Base-by-base conservation (phyloP, 2,329 filamentous ascomycete species). In the Penicillium hordei region DNA sequence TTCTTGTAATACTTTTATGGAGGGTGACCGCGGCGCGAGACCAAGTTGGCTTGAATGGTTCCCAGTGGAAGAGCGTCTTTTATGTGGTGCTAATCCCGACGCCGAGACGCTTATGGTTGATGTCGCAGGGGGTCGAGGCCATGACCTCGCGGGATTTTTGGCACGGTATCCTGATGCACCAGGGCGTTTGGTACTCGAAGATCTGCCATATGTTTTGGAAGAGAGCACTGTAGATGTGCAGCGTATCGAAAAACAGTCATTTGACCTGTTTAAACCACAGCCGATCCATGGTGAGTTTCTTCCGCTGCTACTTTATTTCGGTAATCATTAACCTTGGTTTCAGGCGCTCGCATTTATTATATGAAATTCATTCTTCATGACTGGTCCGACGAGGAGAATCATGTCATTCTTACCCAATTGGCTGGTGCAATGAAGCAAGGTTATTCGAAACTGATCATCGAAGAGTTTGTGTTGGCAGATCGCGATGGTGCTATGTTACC, bases 341-440 rank as follows among this genome's bases (percentile, higher is more conserved):
- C 25, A 52, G 66, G 69, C 1, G 70, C 73, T 3, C 71, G 69
- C 9, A 65, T 70, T 5, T 79, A 79, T 48, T 79, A 74, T 59
- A 57, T 78, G 34, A 71, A 74, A 36, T 68, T 61, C 9, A 66
- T 78, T 15, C 57, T 79, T 13, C 76, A 79, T 58, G 73, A 79
- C 58, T 75, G 69, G 63, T 67, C 70, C 1, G 75, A 78, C 36
- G 62, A 72, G 7, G 64, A 72, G 27, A 69, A 63, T 15, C 56
- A 57, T 1, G 25, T 34, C 0, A 75, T 79, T 5, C 67, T 77
- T 33, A 62, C 61, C 4, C 60, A 73, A 8, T 57, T 74, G 4
- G 57, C 55, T 1, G 44, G 58, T 1, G 75, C 74, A 2, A 70
- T 77, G 62, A 64, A 57, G 5, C 61, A 60, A 8, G 67, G 72